Evolutionary conservation across 768 basidiomycete genomes (phyloP), one percentile per base, ranked within the genome.

Genomic region (Dictyophora rubrovolvata): DNA sequence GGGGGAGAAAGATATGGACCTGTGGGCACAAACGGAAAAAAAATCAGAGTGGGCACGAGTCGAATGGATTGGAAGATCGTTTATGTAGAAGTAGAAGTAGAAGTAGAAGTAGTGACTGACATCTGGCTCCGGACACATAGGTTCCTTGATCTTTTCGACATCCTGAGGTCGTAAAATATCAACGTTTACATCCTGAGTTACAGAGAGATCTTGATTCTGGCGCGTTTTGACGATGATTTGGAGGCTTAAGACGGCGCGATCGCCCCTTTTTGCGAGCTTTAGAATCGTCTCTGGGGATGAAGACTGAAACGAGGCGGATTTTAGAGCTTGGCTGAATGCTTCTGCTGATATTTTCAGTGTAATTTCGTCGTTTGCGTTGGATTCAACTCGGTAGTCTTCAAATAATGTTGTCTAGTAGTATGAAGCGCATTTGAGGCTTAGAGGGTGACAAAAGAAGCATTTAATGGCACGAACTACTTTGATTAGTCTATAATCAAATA

Each of bases 201-300:
- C 80, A 49, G 79, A 77, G 46, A 90, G 78, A 48, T 70, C 75
- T 60, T 83, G 75, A 5, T 87, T 87, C 28, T 80, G 74, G n/a
- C 82, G 73, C 10, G 83, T 85, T 54, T 79, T 70, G 0, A 82
- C 84, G 48, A 74, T 76, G 60, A 93, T 88, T 63, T 88, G 87
- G 61, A 93, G 87, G 51, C 79, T 83, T 10, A 93, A 76, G 35
- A 89, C 80, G 0, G 89, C 87, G 42, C 83, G 82, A 52, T 87
- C 83, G 63, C 85, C 83, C 71, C 90, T 90, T 75, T 94, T 94
- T 11, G 90, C 87, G 2, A 93, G 77, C 71, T 87, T 92, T 78
- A 93, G 82, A 54, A 87, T 77, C 35, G 89, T 79, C 46, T 89
- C 84, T 0, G 74, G 72, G 14, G 81, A 74, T 0, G 80, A 77